Conservation (phyloP, 495 filamentous ascomycete species). For the Podospora tetraspora region DNA sequence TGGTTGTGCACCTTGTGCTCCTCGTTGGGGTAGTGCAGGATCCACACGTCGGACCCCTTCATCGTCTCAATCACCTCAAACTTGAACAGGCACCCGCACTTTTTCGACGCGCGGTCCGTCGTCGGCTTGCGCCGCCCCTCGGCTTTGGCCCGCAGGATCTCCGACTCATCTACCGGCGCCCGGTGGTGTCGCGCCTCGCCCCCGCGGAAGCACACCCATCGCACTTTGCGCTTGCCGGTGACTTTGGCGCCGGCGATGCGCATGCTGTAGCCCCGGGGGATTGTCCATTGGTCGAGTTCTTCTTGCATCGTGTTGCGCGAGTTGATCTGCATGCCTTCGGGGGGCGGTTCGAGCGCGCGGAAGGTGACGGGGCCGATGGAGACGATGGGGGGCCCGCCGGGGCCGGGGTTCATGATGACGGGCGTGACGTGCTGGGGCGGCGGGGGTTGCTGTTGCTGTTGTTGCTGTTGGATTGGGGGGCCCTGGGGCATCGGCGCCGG, state of each 20-base stretch:
- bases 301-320: constrained; percentile 34
- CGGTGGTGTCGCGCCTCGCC: constrained; percentile 35
- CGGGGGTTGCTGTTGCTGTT: background rate
- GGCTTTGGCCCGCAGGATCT: constrained; percentile 26
- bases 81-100: constrained; percentile 35
- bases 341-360: constrained; percentile 31
- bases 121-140: constrained; percentile 34
- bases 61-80: constrained; percentile 35
- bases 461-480: background rate
- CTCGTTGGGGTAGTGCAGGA: constrained; percentile 34
- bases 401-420: constrained; percentile 5
- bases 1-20: constrained; percentile 38
- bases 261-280: constrained; percentile 38
- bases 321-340: constrained; percentile 28
- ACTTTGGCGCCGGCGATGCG: constrained; percentile 37
- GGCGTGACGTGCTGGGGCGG: constrained; percentile 10
- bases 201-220: constrained; percentile 36
- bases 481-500: constrained; percentile 1
- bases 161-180: constrained; percentile 24
- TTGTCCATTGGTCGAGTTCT: constrained; percentile 33
- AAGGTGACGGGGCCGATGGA: constrained; percentile 13
- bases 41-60: constrained; percentile 30
- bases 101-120: constrained; percentile 33
- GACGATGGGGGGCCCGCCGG: constrained; percentile 10
- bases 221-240: constrained; percentile 33